Conservation (phyloP, 331 rosid species). For the Dryas integrifolia region DNA sequence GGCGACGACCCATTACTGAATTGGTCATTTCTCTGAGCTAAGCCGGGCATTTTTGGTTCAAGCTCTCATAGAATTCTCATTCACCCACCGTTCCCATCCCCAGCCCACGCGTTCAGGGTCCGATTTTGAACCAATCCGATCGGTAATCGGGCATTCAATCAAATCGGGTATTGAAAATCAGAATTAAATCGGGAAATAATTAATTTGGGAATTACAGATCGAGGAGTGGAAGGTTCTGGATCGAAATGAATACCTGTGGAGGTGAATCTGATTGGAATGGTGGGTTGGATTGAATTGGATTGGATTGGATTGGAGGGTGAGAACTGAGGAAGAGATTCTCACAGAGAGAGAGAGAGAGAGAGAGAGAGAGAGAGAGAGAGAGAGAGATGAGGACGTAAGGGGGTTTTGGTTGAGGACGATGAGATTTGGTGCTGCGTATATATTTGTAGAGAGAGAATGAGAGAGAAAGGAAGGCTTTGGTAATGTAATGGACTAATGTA, state of each 20-base stretch:
- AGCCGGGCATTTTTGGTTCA: conserved; percentile 75
- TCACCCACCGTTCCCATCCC: conserved; percentile 41
- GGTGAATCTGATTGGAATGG: conserved; percentile 30
- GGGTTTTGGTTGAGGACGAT: conserved; percentile 64
- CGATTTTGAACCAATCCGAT: conserved; percentile 44
- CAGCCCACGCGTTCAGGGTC: conserved; percentile 5
- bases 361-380: conserved; percentile 15
- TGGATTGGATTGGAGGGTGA: conserved; percentile 31
- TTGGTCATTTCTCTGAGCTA: conserved; percentile 71
- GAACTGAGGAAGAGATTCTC: conserved; percentile 28
- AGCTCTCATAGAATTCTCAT: conserved; percentile 40
- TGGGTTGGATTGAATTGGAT: conserved; percentile 22
- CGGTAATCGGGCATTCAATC: conserved; percentile 21
- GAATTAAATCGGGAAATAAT: conserved; percentile 22
- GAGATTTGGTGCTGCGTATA: conserved; percentile 64
- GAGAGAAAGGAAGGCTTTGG: conserved; percentile 28
- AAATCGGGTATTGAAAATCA: conserved; percentile 20
- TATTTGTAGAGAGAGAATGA: conserved; percentile 28
- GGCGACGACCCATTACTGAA: conserved; percentile 60
- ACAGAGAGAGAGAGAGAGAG: conserved; percentile 19
- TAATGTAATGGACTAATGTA: conserved; percentile 14
- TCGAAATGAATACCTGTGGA: conserved; percentile 28
- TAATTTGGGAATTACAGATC: conserved; percentile 40
- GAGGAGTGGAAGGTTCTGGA: conserved; percentile 24
- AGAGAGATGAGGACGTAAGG: conserved; percentile 27